A percentile compares a stretch with the other conserved stretches of the same genome.
phyloP scores from a whole-genome alignment of 495 filamentous ascomycete genomes.

The Astrothelium subdiscretum region DNA sequence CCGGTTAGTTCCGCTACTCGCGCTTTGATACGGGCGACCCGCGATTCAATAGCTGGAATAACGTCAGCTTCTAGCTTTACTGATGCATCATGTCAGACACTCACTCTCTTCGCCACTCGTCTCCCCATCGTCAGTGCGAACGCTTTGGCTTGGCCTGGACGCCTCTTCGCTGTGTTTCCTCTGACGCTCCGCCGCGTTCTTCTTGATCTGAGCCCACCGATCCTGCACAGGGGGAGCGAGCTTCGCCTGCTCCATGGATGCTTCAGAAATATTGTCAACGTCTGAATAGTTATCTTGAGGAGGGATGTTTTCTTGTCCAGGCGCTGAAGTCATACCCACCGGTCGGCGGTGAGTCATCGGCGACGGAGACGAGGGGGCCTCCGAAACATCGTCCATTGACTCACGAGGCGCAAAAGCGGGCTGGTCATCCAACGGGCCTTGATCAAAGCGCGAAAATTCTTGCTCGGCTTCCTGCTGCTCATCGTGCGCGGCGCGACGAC shows the following conservation, averaged over 20 bases:
- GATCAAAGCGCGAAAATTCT: constrained; percentile 75
- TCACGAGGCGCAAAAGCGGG: constrained; percentile 40
- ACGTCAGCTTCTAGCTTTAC: background rate
- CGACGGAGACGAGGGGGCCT: constrained; percentile 8
- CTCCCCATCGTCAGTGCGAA: constrained; percentile 63
- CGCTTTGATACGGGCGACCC: constrained; percentile 95
- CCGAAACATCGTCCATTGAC: background rate
- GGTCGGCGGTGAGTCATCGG: constrained; percentile 9
- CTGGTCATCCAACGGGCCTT: constrained; percentile 77
- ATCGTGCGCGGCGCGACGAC: constrained; percentile 46
- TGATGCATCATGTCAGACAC: no score
- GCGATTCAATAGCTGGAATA: constrained; percentile 72
- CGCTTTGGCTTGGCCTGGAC: constrained; percentile 37
- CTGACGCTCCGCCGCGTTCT: constrained; percentile 79
- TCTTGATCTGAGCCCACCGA: constrained; percentile 89
- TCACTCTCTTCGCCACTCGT: constrained; percentile 94
- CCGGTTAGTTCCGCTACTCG: constrained; percentile 88
- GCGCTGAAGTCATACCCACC: background rate
- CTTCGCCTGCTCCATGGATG: constrained; percentile 21
- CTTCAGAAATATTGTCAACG: constrained; percentile 9
- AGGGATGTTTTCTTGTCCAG: background rate
- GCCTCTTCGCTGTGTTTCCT: constrained; percentile 49
- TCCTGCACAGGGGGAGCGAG: constrained; percentile 38
- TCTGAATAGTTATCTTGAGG: background rate
- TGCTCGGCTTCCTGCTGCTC: constrained; percentile 56